These are phyloP conservation scores for Rhodotorula taiwanensis DNA, from an alignment of 768 basidiomycete species.

Conservation along the genomic window DNA sequence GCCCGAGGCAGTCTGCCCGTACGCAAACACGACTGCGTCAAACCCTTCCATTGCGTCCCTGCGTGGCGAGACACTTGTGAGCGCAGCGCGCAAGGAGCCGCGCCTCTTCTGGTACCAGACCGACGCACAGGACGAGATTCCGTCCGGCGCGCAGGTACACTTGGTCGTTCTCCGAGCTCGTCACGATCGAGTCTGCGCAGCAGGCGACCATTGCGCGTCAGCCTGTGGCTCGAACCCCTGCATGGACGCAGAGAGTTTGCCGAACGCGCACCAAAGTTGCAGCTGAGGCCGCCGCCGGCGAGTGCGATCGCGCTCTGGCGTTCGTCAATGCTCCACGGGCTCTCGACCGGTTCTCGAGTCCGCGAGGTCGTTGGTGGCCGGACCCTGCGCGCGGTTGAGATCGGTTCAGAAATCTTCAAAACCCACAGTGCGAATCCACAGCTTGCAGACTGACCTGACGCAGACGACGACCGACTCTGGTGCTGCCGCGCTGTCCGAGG, in stretches of 20 bases:
- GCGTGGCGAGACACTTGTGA: neutral
- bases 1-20: constrained; percentile 71
- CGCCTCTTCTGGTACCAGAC: too few relatives aligned
- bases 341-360: constrained; percentile 9
- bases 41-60: constrained; percentile 83
- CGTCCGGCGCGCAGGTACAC: constrained; percentile 37
- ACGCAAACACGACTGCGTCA: constrained; percentile 90
- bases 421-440: neutral
- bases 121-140: constrained; percentile 37
- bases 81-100: neutral
- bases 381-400: constrained; percentile 24
- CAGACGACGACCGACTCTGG: constrained; percentile 39
- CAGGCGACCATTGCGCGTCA: too few relatives aligned
- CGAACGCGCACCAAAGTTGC: constrained; percentile 29
- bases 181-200: constrained; percentile 38
- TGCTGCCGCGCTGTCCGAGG: too few relatives aligned
- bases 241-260: too few relatives aligned
- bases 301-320: constrained; percentile 3
- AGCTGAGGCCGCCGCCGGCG: constrained; percentile 16
- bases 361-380: constrained; percentile 24
- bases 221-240: neutral
- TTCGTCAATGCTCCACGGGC: constrained; percentile 29
- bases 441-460: constrained; percentile 6
- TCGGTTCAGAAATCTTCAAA: neutral
- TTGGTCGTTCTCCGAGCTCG: constrained; percentile 34